A percentile compares a stretch with the other conserved stretches of the same genome.
phyloP scores from a whole-genome alignment of 1,284 basidiomycete genomes.

The Melampsora americana region DNA sequence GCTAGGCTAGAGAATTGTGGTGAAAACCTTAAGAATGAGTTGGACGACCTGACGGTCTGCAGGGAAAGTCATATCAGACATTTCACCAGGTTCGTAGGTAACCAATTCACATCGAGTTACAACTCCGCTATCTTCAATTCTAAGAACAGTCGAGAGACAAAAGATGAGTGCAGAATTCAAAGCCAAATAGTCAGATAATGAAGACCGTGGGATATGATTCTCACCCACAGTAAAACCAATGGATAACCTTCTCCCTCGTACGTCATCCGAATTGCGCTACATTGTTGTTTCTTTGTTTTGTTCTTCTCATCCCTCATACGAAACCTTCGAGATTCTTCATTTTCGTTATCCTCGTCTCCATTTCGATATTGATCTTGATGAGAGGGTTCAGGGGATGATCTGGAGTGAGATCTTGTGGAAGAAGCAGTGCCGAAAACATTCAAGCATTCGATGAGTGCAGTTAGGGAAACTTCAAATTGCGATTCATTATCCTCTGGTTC shows the following conservation, averaged over 20 bases:
- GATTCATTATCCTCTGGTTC: not conserved
- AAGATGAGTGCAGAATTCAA: slow-evolving; percentile 1
- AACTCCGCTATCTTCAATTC: slow-evolving; percentile 41
- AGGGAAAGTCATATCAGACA: slow-evolving; percentile 20
- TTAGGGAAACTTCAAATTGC: slow-evolving; percentile 35
- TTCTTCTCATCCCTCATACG: not conserved
- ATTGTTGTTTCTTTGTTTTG: slow-evolving; percentile 17
- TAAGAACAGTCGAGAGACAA: not conserved
- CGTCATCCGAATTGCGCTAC: slow-evolving; percentile 35
- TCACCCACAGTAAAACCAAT: slow-evolving; percentile 24
- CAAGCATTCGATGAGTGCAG: slow-evolving; percentile 31
- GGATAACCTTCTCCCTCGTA: slow-evolving; percentile 38
- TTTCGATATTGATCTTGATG: slow-evolving; percentile 6
- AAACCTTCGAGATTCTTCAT: not conserved
- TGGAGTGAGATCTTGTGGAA: slow-evolving; percentile 20
- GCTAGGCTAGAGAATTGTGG: too few relatives aligned
- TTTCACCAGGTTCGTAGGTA: slow-evolving; percentile 31
- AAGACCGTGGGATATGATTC: too few relatives aligned
- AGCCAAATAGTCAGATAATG: too few relatives aligned
- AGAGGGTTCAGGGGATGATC: not conserved
- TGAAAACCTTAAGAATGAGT: slow-evolving; percentile 34
- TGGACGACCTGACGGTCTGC: slow-evolving; percentile 26
- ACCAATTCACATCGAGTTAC: slow-evolving; percentile 28
- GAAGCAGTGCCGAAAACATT: slow-evolving; percentile 38
- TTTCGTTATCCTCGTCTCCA: not conserved